Base-by-base conservation (phyloP, 768 basidiomycete species). In the Albatrellus ellisii region DNA sequence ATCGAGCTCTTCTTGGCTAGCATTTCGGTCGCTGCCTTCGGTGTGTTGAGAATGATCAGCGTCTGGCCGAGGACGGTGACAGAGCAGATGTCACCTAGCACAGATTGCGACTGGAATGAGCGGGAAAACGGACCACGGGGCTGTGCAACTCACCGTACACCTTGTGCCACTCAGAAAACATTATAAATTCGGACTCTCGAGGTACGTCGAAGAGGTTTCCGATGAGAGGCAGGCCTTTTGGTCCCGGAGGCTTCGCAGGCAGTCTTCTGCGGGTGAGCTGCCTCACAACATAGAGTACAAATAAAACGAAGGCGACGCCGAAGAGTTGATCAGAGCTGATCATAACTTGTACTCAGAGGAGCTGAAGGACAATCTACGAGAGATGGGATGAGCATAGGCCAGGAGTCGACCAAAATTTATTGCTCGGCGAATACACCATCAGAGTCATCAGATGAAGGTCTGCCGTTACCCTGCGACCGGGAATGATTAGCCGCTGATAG, bases 1-100 rank as follows among this genome's bases (percentile, higher is more conserved):
- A 56, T 47, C 8, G 47, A 42, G 27, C 56, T 53, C 36, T 56
- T 56, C 39, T 54, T 54, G 41, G 52, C 49, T 3, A 57, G 45
- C 21, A 57, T 51, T 0, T 56, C 53, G n/a, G 39, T 36, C 6
- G 51, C 49, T 1, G 45, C 28, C 32, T 51, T 28, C 1, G 46
- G 46, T 4, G 53, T 49, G 41, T 54, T 54, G 22, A 57, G 48
- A 28, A 57, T 47, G 33, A 57, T 45, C 4, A 54, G 43, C 2
- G 52, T 47, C 17, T 47, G 50, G 26, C 55, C 53, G 21, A 57
- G 44, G 12, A 56, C 37, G 6, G 45, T 49, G 31, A 57, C 15
- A 11, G 46, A 54, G 9, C 54, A 42, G 35, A 56, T 42, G 28
- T 56, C 50, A 20, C 56, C 56, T 57, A 32, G 4, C 33, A 28